Conservation (phyloP, 352 stramenopile species). For the Thraustochytrium aureum region DNA sequence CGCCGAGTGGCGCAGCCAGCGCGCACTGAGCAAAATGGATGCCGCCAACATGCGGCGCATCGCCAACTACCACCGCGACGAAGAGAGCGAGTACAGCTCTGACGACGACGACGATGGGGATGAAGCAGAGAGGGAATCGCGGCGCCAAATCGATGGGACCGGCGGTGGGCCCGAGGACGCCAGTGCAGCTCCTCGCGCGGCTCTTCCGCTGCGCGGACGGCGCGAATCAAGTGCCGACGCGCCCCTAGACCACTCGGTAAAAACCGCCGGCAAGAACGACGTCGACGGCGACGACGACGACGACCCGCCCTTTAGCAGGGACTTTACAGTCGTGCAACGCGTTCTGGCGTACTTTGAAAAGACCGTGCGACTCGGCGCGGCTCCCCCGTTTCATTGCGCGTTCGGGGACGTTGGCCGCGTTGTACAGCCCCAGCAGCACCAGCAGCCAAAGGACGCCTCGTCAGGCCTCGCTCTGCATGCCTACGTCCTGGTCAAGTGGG, state of each 20-base stretch:
- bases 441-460: neutral
- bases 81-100: neutral
- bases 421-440: neutral
- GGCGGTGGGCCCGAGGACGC: neutral
- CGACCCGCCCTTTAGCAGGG: neutral
- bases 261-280: neutral
- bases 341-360: conserved; percentile 25
- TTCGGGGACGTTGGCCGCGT: neutral
- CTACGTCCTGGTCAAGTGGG: conserved; percentile 52
- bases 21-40: conserved; percentile 63
- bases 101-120: neutral
- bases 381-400: neutral
- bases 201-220: no score
- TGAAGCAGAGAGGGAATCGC: neutral
- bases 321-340: conserved; percentile 6
- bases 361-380: neutral
- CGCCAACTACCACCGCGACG: conserved; percentile 16
- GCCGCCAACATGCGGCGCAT: neutral
- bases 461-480: neutral
- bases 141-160: neutral
- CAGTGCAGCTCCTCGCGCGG: neutral
- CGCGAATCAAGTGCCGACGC: no score
- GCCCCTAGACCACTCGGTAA: no score
- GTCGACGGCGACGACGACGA: neutral
- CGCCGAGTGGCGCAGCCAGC: conserved; percentile 93